Evolutionary conservation across 768 basidiomycete species (phyloP).

Genomic region (Pleurotus tuoliensis): DNA sequence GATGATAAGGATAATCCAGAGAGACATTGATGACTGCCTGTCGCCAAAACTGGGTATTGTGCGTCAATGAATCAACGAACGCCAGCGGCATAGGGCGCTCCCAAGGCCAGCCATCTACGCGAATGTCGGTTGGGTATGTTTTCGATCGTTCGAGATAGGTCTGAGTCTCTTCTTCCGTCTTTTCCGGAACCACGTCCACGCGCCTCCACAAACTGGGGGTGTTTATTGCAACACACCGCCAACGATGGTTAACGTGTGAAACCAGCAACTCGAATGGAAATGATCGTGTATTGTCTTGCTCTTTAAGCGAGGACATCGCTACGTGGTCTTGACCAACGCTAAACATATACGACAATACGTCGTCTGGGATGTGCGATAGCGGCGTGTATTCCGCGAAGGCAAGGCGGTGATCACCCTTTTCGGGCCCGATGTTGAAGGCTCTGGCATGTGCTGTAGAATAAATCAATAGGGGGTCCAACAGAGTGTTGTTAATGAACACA

Average conservation of each 20-base stretch:
- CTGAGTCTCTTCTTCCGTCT: constrained; percentile 17
- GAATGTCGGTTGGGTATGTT: constrained; percentile 26
- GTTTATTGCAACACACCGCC: constrained; percentile 35
- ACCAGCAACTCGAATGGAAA: constrained; percentile 33
- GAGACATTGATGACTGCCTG: background rate
- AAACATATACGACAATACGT: background rate
- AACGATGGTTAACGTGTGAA: constrained; percentile 34
- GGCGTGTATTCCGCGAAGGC: too few species aligned
- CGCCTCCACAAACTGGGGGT: constrained; percentile 37
- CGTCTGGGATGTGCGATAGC: too few species aligned
- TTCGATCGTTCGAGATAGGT: constrained; percentile 32
- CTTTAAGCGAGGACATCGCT: too few species aligned
- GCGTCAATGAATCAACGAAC: background rate
- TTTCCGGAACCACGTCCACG: constrained; percentile 27
- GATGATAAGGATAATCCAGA: background rate
- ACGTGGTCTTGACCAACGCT: background rate
- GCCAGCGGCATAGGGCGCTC: background rate
- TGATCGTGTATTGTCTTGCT: too few species aligned
- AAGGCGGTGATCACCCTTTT: too few species aligned
- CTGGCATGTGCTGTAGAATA: too few species aligned
- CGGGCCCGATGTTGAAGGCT: too few species aligned
- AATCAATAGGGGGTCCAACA: too few species aligned
- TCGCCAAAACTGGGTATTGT: background rate
- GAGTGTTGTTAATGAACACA: too few species aligned
- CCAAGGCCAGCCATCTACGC: constrained; percentile 17